These are phyloP conservation scores for Coniochaeta hoffmannii DNA, from an alignment of 2,329 filamentous ascomycete genomes.

Conservation along the genomic window DNA sequence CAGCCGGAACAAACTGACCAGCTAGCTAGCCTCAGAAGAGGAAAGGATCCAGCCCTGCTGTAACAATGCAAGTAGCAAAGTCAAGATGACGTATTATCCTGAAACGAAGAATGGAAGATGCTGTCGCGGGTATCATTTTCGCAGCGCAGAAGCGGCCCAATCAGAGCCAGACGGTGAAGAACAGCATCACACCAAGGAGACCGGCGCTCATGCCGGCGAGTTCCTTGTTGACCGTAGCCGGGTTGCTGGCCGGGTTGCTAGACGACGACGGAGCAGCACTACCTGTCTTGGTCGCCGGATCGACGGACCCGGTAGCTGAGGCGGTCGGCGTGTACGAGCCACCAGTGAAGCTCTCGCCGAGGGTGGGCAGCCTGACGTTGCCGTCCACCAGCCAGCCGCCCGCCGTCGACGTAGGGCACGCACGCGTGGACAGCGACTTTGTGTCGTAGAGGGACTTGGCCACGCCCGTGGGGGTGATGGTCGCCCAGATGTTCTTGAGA, in stretches of 20 bases:
- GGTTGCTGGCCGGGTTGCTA: conserved; percentile 10
- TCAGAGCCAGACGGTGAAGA: conserved; percentile 44
- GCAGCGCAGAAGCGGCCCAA: not conserved
- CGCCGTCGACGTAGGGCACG: conserved; percentile 63
- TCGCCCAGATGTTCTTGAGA: conserved; percentile 69
- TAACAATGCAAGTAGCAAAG: not conserved
- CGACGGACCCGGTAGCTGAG: conserved; percentile 14
- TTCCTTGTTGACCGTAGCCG: conserved; percentile 35
- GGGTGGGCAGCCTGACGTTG: conserved; percentile 58
- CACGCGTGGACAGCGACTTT: conserved; percentile 50
- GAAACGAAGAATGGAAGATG: not conserved
- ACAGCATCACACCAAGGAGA: conserved; percentile 41
- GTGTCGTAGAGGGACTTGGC: conserved; percentile 58
- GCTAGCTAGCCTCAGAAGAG: not conserved
- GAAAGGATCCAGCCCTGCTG: not conserved
- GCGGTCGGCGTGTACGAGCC: conserved; percentile 14
- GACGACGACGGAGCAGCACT: conserved; percentile 20
- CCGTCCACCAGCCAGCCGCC: conserved; percentile 68
- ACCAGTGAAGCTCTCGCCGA: conserved; percentile 45
- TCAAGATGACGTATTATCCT: not conserved
- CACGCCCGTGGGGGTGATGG: conserved; percentile 61
- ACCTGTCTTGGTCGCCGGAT: conserved; percentile 20
- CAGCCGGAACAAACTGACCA: not conserved
- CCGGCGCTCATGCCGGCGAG: conserved; percentile 42
- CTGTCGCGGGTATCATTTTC: conserved; percentile 1